Conservation (phyloP, 768 basidiomycete species). For the Psilocybe sp. region DNA sequence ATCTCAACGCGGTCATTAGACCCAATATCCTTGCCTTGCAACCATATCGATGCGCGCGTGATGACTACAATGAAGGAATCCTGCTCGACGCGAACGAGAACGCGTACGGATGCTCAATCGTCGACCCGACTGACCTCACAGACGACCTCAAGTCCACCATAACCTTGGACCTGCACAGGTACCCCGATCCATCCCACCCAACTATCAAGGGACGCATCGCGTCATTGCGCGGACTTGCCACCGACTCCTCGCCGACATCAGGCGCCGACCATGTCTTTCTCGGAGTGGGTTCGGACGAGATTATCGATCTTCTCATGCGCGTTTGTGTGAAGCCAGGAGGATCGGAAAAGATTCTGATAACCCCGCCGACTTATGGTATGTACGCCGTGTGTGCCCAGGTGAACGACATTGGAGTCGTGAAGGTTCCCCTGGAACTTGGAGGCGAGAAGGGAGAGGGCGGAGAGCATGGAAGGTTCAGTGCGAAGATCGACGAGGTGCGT, state of each 20-base stretch:
- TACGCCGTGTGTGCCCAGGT: slow-evolving; percentile 92
- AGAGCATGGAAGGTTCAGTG: slow-evolving; percentile 66
- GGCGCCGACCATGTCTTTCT: slow-evolving; percentile 72
- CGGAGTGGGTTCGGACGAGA: slow-evolving; percentile 96
- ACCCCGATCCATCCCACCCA: slow-evolving; percentile 89
- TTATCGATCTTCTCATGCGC: slow-evolving; percentile 91
- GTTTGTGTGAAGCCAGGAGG: slow-evolving; percentile 74
- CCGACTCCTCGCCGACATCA: slow-evolving; percentile 14
- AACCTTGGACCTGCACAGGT: slow-evolving; percentile 72
- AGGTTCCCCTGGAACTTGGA: slow-evolving; percentile 65
- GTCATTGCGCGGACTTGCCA: slow-evolving; percentile 64
- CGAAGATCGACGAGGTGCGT: slow-evolving; percentile 71
- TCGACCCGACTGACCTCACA: slow-evolving; percentile 27
- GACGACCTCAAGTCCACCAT: slow-evolving; percentile 35
- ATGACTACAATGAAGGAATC: slow-evolving; percentile 90
- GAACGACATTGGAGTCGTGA: slow-evolving; percentile 85
- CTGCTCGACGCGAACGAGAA: slow-evolving; percentile 99
- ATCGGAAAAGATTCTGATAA: slow-evolving; percentile 80
- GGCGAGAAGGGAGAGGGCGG: slow-evolving; percentile 71
- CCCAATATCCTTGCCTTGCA: slow-evolving; percentile 89
- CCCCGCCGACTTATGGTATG: slow-evolving; percentile 98
- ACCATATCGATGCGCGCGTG: slow-evolving; percentile 94
- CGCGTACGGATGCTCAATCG: slow-evolving; percentile 83
- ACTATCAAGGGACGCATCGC: slow-evolving; percentile 77
- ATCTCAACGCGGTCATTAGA: slow-evolving; percentile 81